These are phyloP conservation scores for Ambrosiella cleistominuta DNA, from an alignment of 2,329 filamentous ascomycete species.

Conservation along the genomic window DNA sequence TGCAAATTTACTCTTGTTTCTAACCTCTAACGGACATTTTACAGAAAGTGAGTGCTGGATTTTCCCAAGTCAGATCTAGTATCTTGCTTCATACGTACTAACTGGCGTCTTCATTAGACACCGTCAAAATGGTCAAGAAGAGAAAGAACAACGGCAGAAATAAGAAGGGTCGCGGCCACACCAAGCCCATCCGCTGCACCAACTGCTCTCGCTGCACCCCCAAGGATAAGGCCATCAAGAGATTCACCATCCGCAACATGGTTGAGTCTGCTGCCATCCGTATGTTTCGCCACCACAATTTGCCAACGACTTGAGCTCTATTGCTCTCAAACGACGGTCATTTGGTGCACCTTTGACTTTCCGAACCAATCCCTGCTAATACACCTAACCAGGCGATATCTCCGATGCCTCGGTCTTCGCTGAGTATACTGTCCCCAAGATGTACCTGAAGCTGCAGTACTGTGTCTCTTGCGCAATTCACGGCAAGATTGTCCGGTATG, in stretches of 20 bases:
- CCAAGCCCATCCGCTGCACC: conserved; percentile 85
- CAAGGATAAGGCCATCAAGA: conserved; percentile 99
- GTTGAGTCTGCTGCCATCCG: conserved; percentile 98
- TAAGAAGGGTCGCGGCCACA: conserved; percentile 99
- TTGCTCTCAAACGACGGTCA: background rate
- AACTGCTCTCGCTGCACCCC: conserved; percentile 71
- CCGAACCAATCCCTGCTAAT: background rate
- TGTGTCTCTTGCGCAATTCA: conserved; percentile 99
- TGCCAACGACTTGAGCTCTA: background rate
- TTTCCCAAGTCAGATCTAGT: conserved; percentile 7
- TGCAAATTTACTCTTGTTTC: conserved; percentile 8
- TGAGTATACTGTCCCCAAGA: conserved; percentile 99
- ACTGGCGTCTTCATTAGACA: conserved; percentile 26
- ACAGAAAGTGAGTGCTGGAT: conserved; percentile 14
- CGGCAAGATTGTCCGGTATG: conserved; percentile 99
- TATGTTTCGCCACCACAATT: conserved; percentile 40
- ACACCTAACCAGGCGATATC: conserved; percentile 67
- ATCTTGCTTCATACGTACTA: conserved; percentile 16
- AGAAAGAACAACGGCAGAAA: conserved; percentile 77
- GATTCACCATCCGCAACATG: conserved; percentile 99
- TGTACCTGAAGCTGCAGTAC: conserved; percentile 99
- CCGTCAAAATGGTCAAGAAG: conserved; percentile 55
- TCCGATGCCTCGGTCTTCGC: conserved; percentile 97
- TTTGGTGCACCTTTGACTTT: background rate
- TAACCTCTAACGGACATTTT: conserved; percentile 13